phyloP scores from a whole-genome alignment of 257 asterid genomes.

The Plantago major region DNA sequence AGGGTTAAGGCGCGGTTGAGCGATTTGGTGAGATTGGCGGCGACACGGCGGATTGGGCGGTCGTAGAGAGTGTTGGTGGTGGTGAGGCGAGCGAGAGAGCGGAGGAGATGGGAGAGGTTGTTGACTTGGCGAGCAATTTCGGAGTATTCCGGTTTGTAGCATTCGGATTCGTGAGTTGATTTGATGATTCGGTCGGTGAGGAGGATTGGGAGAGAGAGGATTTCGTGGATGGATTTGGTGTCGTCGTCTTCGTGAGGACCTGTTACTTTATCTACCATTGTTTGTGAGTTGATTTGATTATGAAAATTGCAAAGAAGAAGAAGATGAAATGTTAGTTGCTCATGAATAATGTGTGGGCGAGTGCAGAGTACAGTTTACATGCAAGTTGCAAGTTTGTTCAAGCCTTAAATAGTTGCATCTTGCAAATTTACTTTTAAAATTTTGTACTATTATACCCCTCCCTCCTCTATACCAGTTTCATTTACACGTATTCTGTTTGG shows the following conservation, averaged over 20 bases:
- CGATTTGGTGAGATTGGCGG: slow-evolving; percentile 35
- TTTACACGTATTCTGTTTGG: no score
- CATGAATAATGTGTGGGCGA: no score
- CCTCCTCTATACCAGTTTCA: no score
- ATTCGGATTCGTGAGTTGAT: slow-evolving; percentile 47
- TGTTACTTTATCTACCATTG: slow-evolving; percentile 21
- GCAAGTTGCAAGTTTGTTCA: no score
- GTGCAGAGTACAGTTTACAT: no score
- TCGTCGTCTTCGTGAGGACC: slow-evolving; percentile 30
- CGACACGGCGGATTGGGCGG: slow-evolving; percentile 62
- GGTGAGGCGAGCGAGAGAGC: slow-evolving; percentile 46
- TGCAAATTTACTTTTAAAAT: no score
- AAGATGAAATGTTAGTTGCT: no score
- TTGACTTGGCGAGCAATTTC: slow-evolving; percentile 36
- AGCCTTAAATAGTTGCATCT: no score
- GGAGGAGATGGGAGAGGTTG: slow-evolving; percentile 43
- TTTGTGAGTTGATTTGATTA: not conserved
- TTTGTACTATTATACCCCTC: no score
- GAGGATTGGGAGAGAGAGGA: slow-evolving; percentile 46
- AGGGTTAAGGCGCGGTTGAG: slow-evolving; percentile 42
- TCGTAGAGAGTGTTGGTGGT: slow-evolving; percentile 35
- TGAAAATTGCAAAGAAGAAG: no score
- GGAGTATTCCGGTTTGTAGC: slow-evolving; percentile 39
- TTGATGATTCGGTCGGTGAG: slow-evolving; percentile 44
- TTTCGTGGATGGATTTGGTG: slow-evolving; percentile 35